Conservation (phyloP, 352 stramenopile species). For the Albugo candida region DNA sequence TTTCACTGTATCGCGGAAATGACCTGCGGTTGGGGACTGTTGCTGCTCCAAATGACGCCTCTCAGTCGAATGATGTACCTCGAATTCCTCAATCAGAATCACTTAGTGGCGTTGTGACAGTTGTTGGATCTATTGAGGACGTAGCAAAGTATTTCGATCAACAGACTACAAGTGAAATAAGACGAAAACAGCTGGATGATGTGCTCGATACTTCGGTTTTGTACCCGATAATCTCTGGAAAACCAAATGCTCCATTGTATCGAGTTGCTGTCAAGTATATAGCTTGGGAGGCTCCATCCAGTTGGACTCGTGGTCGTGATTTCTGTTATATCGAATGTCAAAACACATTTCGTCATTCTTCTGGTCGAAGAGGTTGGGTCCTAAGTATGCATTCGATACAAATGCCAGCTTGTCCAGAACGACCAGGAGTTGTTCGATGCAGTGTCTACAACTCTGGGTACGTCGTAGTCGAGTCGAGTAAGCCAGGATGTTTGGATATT, state of each 20-base stretch:
- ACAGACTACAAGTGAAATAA: slow-evolving; percentile 32
- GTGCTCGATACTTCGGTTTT: slow-evolving; percentile 45
- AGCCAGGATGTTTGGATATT: slow-evolving; percentile 63
- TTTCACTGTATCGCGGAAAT: slow-evolving; percentile 64
- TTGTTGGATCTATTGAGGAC: slow-evolving; percentile 45
- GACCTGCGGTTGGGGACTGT: slow-evolving; percentile 3
- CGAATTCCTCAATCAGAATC: slow-evolving; percentile 14
- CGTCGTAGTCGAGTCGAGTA: slow-evolving; percentile 57
- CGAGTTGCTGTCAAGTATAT: slow-evolving; percentile 45
- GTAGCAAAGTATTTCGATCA: slow-evolving; percentile 50
- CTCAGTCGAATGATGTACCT: background rate
- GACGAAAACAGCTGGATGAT: slow-evolving; percentile 34
- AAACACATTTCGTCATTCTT: slow-evolving; percentile 56
- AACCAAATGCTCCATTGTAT: background rate
- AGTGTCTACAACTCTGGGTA: slow-evolving; percentile 72
- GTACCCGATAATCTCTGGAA: slow-evolving; percentile 31
- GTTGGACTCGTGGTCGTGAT: slow-evolving; percentile 35
- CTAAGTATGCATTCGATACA: slow-evolving; percentile 75
- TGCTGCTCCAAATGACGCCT: slow-evolving; percentile 7
- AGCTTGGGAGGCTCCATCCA: slow-evolving; percentile 31
- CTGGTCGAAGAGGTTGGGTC: slow-evolving; percentile 43
- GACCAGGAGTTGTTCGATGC: slow-evolving; percentile 44
- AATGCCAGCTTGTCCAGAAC: slow-evolving; percentile 42
- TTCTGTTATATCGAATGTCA: slow-evolving; percentile 67
- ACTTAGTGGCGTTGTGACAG: slow-evolving; percentile 51